phyloP scores from a whole-genome alignment of 495 filamentous ascomycete genomes.

The Talaromyces borbonicus region DNA sequence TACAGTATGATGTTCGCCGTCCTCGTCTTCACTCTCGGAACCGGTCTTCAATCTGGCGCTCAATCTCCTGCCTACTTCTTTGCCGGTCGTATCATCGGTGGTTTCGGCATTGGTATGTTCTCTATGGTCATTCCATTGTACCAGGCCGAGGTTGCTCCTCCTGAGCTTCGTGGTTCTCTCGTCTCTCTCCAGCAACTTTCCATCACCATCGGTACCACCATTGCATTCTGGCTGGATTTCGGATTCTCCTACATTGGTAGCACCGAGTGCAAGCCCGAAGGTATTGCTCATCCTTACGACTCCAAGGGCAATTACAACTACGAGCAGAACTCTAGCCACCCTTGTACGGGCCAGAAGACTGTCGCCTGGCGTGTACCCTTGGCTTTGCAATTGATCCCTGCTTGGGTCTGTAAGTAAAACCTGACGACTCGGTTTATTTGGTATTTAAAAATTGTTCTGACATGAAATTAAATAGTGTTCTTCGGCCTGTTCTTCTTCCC shows the following conservation, averaged over 20 bases:
- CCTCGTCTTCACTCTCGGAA: slow-evolving; percentile 61
- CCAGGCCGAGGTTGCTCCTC: slow-evolving; percentile 64
- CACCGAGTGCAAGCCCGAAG: slow-evolving; percentile 44
- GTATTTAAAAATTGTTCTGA: not conserved
- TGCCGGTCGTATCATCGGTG: slow-evolving; percentile 39
- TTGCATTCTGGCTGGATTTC: slow-evolving; percentile 69
- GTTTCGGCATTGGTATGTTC: slow-evolving; percentile 58
- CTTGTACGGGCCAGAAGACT: slow-evolving; percentile 35
- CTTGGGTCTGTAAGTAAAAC: slow-evolving; percentile 34
- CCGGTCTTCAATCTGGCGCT: slow-evolving; percentile 31
- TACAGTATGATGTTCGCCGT: slow-evolving; percentile 65
- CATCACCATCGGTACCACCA: slow-evolving; percentile 60
- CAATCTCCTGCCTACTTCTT: slow-evolving; percentile 29
- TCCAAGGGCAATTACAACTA: slow-evolving; percentile 20
- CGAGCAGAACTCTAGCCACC: slow-evolving; percentile 55
- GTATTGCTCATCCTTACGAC: slow-evolving; percentile 20
- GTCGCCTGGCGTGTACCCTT: slow-evolving; percentile 36
- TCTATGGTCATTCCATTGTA: slow-evolving; percentile 48
- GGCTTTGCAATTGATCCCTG: slow-evolving; percentile 44
- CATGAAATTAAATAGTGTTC: slow-evolving; percentile 30
- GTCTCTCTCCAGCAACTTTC: slow-evolving; percentile 71
- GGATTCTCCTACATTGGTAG: slow-evolving; percentile 54
- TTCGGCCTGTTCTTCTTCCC: slow-evolving; percentile 67
- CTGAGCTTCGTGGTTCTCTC: slow-evolving; percentile 63
- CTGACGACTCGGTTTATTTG: not conserved